Percentiles rank a stretch among this genome's conserved stretches.
Conservation (phyloP, 768 basidiomycete species). For the Leccinellum albellum region DNA sequence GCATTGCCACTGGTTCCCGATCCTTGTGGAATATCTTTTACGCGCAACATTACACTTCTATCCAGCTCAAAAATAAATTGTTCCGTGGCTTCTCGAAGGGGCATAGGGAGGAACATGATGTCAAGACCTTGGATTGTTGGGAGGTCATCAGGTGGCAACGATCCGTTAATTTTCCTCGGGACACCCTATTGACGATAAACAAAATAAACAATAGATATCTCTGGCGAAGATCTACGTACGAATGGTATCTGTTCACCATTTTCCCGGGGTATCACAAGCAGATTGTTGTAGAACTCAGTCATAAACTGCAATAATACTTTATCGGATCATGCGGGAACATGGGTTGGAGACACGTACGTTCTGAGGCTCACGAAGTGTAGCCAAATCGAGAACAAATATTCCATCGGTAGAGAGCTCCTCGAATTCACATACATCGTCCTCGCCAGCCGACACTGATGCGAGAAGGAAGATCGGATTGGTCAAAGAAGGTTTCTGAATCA, state of each 20-base stretch:
- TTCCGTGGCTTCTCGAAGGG: constrained; percentile 38
- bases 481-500: constrained; percentile 58
- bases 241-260: constrained; percentile 15
- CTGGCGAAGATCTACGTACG: constrained; percentile 14
- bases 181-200: constrained; percentile 37
- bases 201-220: neutral
- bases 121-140: constrained; percentile 27
- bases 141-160: constrained; percentile 42
- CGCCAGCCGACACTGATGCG: constrained; percentile 60
- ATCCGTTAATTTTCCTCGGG: constrained; percentile 43
- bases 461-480: constrained; percentile 54
- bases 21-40: constrained; percentile 62
- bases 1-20: constrained; percentile 38
- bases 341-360: constrained; percentile 24
- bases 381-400: constrained; percentile 54
- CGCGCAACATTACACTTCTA: constrained; percentile 62
- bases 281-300: constrained; percentile 16
- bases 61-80: constrained; percentile 54
- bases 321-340: neutral
- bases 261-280: constrained; percentile 22
- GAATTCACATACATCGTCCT: constrained; percentile 43
- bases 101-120: constrained; percentile 31
- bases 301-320: constrained; percentile 15
- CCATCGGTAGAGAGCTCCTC: constrained; percentile 59
- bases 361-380: constrained; percentile 14